These are phyloP conservation scores for Lasiosphaeria ovina DNA, from an alignment of 495 filamentous ascomycete species.

Conservation along the genomic window DNA sequence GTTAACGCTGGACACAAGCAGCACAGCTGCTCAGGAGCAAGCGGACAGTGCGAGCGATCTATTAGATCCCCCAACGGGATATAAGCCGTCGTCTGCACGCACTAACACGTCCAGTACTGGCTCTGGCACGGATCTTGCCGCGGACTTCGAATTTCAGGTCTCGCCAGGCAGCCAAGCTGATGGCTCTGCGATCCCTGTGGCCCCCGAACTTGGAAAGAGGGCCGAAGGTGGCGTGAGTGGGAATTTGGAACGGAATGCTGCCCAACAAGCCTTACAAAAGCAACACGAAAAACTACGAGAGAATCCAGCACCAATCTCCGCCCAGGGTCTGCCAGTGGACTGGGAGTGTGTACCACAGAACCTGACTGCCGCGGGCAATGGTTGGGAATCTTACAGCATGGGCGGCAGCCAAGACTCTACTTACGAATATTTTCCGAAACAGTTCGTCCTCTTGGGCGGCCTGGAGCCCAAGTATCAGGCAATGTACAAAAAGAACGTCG, in stretches of 20 bases:
- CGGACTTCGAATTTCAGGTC: slow-evolving; percentile 10
- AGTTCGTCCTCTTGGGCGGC: slow-evolving; percentile 77
- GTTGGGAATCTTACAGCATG: slow-evolving; percentile 50
- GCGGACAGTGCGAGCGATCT: slow-evolving; percentile 16
- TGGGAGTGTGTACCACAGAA: slow-evolving; percentile 56
- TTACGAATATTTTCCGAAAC: slow-evolving; percentile 94
- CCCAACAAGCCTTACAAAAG: background rate
- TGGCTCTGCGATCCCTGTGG: background rate
- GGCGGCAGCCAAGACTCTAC: slow-evolving; percentile 86
- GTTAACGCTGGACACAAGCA: slow-evolving; percentile 18
- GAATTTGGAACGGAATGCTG: background rate
- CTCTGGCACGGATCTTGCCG: background rate
- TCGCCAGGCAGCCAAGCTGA: background rate
- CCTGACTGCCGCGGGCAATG: slow-evolving; percentile 39
- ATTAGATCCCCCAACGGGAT: slow-evolving; percentile 11
- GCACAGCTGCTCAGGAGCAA: slow-evolving; percentile 22
- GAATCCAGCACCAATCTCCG: slow-evolving; percentile 5
- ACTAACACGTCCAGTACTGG: background rate
- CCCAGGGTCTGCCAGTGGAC: slow-evolving; percentile 26
- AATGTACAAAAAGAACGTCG: slow-evolving; percentile 74
- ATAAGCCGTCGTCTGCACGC: background rate
- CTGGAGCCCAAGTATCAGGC: slow-evolving; percentile 72
- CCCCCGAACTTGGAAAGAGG: background rate
- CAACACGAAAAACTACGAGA: background rate
- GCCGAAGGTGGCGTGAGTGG: background rate